phyloP scores from a whole-genome alignment of 2,329 filamentous ascomycete genomes.

The Nannizzia gypsea region DNA sequence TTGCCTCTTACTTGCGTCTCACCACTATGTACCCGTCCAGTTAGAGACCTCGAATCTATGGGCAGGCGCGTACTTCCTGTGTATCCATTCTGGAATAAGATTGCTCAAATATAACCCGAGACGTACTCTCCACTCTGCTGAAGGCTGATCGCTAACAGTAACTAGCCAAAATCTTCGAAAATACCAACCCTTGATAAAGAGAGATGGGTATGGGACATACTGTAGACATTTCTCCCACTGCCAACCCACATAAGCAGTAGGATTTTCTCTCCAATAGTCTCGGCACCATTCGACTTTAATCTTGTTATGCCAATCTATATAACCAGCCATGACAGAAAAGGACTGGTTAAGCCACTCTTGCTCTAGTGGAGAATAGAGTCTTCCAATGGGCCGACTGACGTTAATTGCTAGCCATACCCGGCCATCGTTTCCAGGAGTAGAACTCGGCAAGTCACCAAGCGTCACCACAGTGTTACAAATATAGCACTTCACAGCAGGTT shows the following conservation, averaged over 20 bases:
- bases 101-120: no score
- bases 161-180: no score
- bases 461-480: neutral
- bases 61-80: no score
- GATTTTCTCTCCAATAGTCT: neutral
- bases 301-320: neutral
- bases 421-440: neutral
- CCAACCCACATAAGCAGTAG: neutral
- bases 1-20: no score
- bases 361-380: slow-evolving; percentile 6
- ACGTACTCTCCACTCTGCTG: no score
- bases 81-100: no score
- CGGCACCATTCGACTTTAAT: neutral
- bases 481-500: neutral
- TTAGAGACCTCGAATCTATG: no score
- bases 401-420: neutral
- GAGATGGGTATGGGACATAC: no score
- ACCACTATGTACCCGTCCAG: no score
- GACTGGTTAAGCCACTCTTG: neutral
- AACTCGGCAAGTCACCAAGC: neutral
- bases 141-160: no score
- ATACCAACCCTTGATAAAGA: no score
- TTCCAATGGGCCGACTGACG: slow-evolving; percentile 3
- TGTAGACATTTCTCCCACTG: no score
- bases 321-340: neutral